phyloP scores from a whole-genome alignment of 345 rosid species.

The Eucalyptus microcorys region DNA sequence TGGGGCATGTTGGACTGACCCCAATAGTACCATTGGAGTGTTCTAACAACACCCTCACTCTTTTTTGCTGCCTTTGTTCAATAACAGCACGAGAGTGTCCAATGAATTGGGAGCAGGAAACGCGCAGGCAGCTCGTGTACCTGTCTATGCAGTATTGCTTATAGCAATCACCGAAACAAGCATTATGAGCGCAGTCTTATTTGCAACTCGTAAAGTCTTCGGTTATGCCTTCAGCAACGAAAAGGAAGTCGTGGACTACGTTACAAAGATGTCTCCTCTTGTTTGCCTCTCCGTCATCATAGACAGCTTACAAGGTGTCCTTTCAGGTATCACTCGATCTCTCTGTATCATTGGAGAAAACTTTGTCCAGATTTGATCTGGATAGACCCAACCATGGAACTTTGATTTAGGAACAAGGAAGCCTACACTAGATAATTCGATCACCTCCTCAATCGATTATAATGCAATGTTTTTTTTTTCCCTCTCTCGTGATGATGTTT shows the following conservation, averaged over 20 bases:
- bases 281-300: slow-evolving; percentile 46
- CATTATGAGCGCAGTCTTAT: slow-evolving; percentile 23
- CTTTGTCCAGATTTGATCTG: background rate
- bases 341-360: background rate
- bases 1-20: background rate
- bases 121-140: slow-evolving; percentile 28
- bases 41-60: background rate
- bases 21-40: background rate
- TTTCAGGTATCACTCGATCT: slow-evolving; percentile 36
- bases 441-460: background rate
- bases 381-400: too few species aligned
- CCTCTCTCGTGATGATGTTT: background rate
- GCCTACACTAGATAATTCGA: background rate
- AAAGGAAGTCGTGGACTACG: slow-evolving; percentile 55
- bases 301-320: slow-evolving; percentile 51
- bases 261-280: slow-evolving; percentile 62
- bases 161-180: slow-evolving; percentile 21
- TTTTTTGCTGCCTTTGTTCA: background rate
- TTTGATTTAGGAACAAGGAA: background rate
- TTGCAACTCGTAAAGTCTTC: slow-evolving; percentile 27
- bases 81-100: slow-evolving; percentile 64
- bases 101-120: slow-evolving; percentile 81
- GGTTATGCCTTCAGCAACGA: slow-evolving; percentile 68
- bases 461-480: background rate
- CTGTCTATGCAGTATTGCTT: slow-evolving; percentile 27